phyloP scores from a whole-genome alignment of 768 basidiomycete genomes.

The Leccinum rimulosum region DNA sequence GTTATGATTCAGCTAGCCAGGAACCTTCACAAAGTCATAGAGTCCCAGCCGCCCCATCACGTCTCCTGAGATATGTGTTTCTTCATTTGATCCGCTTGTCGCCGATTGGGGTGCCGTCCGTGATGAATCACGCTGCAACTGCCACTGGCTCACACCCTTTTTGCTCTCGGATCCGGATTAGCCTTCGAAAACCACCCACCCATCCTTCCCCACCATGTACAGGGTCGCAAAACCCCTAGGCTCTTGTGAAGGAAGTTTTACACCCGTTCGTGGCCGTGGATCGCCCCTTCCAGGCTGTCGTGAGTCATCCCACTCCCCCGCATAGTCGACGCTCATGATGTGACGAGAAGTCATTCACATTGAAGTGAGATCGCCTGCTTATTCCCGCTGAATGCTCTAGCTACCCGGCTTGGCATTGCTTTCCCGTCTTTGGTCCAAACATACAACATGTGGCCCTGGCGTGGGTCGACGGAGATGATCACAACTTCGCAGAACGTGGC shows the following conservation, averaged over 20 bases:
- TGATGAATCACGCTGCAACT: conserved; percentile 6
- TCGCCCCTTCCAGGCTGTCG: not conserved
- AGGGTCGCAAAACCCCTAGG: not conserved
- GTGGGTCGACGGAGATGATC: conserved; percentile 27
- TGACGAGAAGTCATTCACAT: conserved; percentile 11
- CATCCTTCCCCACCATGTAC: not conserved
- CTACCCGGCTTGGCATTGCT: conserved; percentile 2
- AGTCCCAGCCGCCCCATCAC: not conserved
- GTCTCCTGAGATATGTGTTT: conserved; percentile 11
- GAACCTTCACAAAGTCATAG: not conserved
- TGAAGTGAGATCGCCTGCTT: conserved; percentile 18
- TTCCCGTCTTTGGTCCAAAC: not conserved
- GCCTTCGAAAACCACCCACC: not conserved
- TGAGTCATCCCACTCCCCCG: conserved; percentile 5
- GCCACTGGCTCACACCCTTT: not conserved
- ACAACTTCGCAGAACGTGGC: conserved; percentile 3
- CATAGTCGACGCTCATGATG: conserved; percentile 18
- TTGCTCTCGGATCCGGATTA: not conserved
- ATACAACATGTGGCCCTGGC: not conserved
- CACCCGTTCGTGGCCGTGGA: not conserved
- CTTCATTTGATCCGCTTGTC: conserved; percentile 18
- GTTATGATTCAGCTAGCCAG: not conserved
- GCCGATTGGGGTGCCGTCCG: conserved; percentile 4
- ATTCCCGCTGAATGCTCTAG: conserved; percentile 17
- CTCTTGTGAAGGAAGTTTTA: not conserved